These are phyloP conservation scores for Malus hybrid DNA, from an alignment of 331 rosid species.

Conservation along the genomic window DNA sequence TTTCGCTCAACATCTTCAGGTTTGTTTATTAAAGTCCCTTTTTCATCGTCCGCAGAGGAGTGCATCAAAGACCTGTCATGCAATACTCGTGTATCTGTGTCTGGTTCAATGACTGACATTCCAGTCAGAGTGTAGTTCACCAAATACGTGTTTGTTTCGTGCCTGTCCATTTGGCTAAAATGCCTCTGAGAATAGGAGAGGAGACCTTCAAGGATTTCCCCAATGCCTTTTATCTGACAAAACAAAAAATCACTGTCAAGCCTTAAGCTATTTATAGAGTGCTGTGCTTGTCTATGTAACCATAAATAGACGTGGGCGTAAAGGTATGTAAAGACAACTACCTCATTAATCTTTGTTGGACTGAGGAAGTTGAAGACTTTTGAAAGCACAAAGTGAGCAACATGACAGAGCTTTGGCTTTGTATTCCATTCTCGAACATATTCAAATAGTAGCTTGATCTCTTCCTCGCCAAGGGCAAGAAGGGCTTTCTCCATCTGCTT, in stretches of 20 bases:
- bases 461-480: conserved; percentile 44
- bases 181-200: conserved; percentile 86
- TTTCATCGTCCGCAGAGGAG: conserved; percentile 15
- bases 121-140: conserved; percentile 61
- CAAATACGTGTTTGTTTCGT: conserved; percentile 66
- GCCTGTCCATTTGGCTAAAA: conserved; percentile 75
- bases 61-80: conserved; percentile 16
- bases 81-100: conserved; percentile 25
- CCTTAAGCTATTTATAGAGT: background rate
- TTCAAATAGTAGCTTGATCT: conserved; percentile 51
- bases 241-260: background rate
- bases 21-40: background rate
- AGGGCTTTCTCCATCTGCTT: conserved; percentile 57
- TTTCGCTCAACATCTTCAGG: conserved; percentile 20
- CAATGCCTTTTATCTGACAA: conserved; percentile 74
- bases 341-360: conserved; percentile 72
- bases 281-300: background rate
- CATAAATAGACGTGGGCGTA: background rate
- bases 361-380: conserved; percentile 64
- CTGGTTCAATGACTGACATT: conserved; percentile 91
- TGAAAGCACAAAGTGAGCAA: conserved; percentile 72
- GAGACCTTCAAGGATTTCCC: conserved; percentile 76
- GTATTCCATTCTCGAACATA: conserved; percentile 90
- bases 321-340: conserved; percentile 10
- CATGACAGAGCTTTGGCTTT: conserved; percentile 79